phyloP scores from a whole-genome alignment of 306 rosid species.

The Neltuma alba region DNA sequence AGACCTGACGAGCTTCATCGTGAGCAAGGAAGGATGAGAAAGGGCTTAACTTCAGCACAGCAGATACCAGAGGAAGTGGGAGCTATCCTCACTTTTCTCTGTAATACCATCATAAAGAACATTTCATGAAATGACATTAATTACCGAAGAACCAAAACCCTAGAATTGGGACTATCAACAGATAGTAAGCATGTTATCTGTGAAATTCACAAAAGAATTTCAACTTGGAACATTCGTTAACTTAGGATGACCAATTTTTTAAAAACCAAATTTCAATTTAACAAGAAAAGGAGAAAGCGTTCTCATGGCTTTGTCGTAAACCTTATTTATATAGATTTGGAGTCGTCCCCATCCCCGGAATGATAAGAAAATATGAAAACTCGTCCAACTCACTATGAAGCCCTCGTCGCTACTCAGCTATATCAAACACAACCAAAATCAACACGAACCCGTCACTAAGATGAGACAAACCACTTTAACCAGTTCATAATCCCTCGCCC shows the following conservation, averaged over 20 bases:
- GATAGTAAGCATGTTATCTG: background rate
- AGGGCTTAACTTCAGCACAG: slow-evolving; percentile 28
- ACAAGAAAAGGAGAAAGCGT: background rate
- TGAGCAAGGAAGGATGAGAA: slow-evolving; percentile 1
- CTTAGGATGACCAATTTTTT: background rate
- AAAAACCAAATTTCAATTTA: background rate
- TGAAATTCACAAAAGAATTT: background rate
- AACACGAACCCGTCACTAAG: background rate
- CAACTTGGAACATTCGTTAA: background rate
- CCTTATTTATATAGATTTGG: background rate
- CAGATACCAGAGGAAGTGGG: background rate
- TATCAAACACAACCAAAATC: background rate
- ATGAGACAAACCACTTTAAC: background rate
- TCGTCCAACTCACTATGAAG: background rate
- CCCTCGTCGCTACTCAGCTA: background rate
- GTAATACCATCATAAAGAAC: background rate
- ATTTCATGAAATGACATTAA: background rate
- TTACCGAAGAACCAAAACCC: background rate
- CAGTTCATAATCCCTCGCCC: background rate
- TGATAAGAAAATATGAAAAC: background rate
- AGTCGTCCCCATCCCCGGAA: background rate
- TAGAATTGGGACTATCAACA: background rate
- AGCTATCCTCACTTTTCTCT: slow-evolving; percentile 19
- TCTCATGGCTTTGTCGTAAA: background rate
- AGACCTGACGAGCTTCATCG: slow-evolving; percentile 69